Evolutionary conservation across 2,329 filamentous ascomycete species (phyloP).

Genomic region (Clonostachys byssicola): DNA sequence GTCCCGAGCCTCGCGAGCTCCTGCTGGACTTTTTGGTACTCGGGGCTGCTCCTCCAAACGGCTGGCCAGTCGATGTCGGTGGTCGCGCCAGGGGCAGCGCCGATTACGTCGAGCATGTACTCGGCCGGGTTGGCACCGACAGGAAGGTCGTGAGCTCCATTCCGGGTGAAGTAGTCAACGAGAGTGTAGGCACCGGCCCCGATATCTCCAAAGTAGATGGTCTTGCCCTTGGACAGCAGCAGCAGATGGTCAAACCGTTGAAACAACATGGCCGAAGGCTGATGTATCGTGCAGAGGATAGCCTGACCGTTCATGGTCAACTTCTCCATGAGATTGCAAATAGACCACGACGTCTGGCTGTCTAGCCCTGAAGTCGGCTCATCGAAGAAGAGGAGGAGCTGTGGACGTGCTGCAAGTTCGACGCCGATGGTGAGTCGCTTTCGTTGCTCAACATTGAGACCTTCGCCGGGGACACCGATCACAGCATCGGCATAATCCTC

Average conservation of each 20-base stretch:
- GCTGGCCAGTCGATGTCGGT: conserved; percentile 67
- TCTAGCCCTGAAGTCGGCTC: conserved; percentile 94
- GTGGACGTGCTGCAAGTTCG: conserved; percentile 90
- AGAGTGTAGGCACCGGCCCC: conserved; percentile 52
- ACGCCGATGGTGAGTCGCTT: conserved; percentile 89
- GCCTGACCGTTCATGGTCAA: conserved; percentile 85
- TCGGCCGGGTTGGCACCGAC: conserved; percentile 63
- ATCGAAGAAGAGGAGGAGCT: conserved; percentile 85
- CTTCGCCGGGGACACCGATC: too few relatives aligned
- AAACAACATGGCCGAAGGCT: conserved; percentile 90
- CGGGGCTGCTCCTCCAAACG: conserved; percentile 46
- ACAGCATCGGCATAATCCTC: too few relatives aligned
- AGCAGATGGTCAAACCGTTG: conserved; percentile 82
- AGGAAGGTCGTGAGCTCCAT: conserved; percentile 51
- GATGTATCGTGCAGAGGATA: conserved; percentile 95
- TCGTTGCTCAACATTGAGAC: too few relatives aligned
- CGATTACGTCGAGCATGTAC: conserved; percentile 57
- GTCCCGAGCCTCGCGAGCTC: conserved; percentile 41
- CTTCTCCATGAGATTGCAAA: conserved; percentile 82
- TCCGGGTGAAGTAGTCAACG: conserved; percentile 53
- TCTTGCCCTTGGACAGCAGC: conserved; percentile 70
- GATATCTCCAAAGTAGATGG: conserved; percentile 79
- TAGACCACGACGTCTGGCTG: conserved; percentile 83
- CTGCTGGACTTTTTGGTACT: conserved; percentile 16
- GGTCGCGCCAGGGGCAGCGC: conserved; percentile 28